Evolutionary conservation across 2,329 filamentous ascomycete species (phyloP), one percentile per base, ranked within the genome.

Genomic region (Aspergillus sclerotialis): DNA sequence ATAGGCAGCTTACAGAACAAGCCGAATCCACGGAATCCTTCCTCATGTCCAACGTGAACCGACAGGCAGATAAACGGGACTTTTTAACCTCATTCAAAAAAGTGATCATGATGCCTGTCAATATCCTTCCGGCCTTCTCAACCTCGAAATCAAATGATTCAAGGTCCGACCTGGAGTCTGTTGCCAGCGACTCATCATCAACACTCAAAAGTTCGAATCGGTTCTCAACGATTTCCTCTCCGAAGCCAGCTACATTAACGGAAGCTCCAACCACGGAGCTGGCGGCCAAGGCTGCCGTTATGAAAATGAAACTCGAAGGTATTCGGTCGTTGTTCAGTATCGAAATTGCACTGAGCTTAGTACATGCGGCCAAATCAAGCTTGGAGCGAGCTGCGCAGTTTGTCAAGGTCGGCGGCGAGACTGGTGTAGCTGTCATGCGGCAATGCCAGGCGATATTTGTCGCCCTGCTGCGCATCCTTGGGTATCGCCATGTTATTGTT

Each of bases 41-140:
- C 55, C 92, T 88, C 65, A 95, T 96, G 90, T 84, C 83, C 15
- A 95, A 88, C 56, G 79, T 96, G 53, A 95, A 90, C 55, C 77
- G 92, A 16, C 88, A 94, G 57, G 92, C 88, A 1, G 92, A 93
- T 44, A 98, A 98, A 65, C 86, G 88, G 47, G 92, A 98, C 57
- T 98, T 98, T 51, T 58, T 98, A 41, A 92, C 82, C 29, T 94
- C 89, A 0, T 98, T 98, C 70, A 95, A 88, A 56, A 96, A 96
- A 61, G 92, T 98, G 7, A 85, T 98, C 45, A 95, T 98, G 89
- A 93, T 94, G 80, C 92, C 92, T 2, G 90, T 98, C 31, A 94
- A 86, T 33, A 90, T 88, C 7, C 69, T 96, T 4, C 85, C 87
- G 2, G 80, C 75, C 30, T 76, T 86, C 43, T 69, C 75, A 5